Evolutionary conservation across 2,329 filamentous ascomycete species (phyloP), one percentile per base, ranked within the genome.

Genomic region (Aspergillus carbonarius): DNA sequence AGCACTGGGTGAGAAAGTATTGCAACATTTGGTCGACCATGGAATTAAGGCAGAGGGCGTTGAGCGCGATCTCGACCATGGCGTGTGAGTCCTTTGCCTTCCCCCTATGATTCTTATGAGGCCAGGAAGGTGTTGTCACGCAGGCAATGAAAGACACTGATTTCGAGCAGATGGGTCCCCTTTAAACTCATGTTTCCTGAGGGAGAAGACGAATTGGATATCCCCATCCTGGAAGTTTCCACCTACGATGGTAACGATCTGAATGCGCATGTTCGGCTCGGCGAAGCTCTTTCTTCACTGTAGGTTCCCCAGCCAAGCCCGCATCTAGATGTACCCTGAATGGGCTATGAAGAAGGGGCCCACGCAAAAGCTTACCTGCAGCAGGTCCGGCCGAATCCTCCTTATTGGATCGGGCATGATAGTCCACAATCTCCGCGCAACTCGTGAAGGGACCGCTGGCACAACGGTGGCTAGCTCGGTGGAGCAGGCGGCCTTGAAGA

Each of bases 151-250:
- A 30, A 30, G 30, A 32, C 10, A 1, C 49, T 40, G 18, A 39
- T 3, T 5, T 2, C 12, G 8, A 4, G 20, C 27, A 53, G 50
- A 17, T 53, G 50, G 50, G 50, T 53, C 0, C 50, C 50, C 35
- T 53, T 53, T 15, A 53, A 53, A 30, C 35, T 53, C 23, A 53
- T 53, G 50, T 53, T 53, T 10, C 50, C 50, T 7, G 37, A 53
- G 20, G 37, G 50, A 18, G 50, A 53, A 9, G 50, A 53, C 10
- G 35, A 40, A 9, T 10, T 53, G 23, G 35, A 42, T 15, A 23
- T 53, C 5, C 50, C 50, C 9, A 32, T 53, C 13, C 34, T 42
- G 23, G 17, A 53, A 17, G n/a, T 53, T 30, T 53, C 50, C 3
- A 40, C 50, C 7, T 53, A 40, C 12, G 50, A 23, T 8, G 50